Conservation (phyloP, 805 yeast genomes). For the Lipomyces japonicus region DNA sequence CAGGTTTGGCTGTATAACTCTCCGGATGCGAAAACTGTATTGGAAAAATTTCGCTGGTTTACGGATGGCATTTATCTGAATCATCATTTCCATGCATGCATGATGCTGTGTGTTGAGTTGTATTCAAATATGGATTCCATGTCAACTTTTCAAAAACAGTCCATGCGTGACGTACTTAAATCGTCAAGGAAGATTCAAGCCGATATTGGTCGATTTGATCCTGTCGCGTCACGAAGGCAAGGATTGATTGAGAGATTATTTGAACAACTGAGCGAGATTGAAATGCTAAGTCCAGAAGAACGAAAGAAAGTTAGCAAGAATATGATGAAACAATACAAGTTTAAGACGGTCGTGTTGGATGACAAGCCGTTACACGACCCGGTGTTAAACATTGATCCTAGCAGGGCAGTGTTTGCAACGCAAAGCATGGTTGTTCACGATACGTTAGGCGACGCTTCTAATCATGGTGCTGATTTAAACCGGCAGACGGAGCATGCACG, state of each 20-base stretch:
- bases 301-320: constrained; percentile 11
- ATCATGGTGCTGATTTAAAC: not conserved
- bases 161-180: constrained; percentile 21
- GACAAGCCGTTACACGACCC: constrained; percentile 7
- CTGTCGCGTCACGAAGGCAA: constrained; percentile 16
- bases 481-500: not conserved
- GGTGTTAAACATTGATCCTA: constrained; percentile 5
- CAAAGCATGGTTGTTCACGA: constrained; percentile 8
- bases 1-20: constrained; percentile 26
- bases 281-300: constrained; percentile 22
- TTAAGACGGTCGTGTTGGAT: constrained; percentile 5
- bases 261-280: constrained; percentile 15
- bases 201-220: constrained; percentile 13
- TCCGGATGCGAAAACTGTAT: constrained; percentile 16
- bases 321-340: constrained; percentile 1
- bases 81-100: constrained; percentile 27
- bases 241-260: constrained; percentile 16
- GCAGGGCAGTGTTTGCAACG: constrained; percentile 7
- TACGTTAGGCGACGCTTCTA: not conserved
- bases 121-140: constrained; percentile 17
- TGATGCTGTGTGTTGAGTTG: constrained; percentile 26
- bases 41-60: constrained; percentile 19
- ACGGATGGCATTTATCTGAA: constrained; percentile 22
- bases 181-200: constrained; percentile 16
- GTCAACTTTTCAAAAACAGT: constrained; percentile 18